Percentiles rank a stretch among this genome's conserved stretches.
phyloP scores from a whole-genome alignment of 2,329 filamentous ascomycete genomes.

The Talaromyces sp. region DNA sequence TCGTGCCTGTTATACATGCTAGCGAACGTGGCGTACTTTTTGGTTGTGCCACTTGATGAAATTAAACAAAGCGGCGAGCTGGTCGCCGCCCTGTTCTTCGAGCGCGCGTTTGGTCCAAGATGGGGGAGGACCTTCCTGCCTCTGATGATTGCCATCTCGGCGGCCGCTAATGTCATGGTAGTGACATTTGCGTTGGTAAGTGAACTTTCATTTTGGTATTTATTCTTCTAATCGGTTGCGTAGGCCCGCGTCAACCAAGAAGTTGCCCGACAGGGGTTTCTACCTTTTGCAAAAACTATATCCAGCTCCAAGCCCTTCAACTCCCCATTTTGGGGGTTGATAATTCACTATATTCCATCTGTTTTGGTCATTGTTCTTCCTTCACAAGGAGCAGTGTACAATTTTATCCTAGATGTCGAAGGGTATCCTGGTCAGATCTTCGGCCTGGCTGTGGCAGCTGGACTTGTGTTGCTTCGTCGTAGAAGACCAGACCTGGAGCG shows the following conservation, averaged over 20 bases:
- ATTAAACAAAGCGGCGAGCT: constrained; percentile 64
- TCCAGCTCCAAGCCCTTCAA: constrained; percentile 65
- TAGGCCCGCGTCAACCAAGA: constrained; percentile 68
- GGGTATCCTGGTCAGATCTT: constrained; percentile 64
- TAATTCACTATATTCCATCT: constrained; percentile 67
- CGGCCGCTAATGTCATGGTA: constrained; percentile 69
- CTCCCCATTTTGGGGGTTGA: constrained; percentile 63
- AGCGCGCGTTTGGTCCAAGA: constrained; percentile 57
- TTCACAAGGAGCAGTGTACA: constrained; percentile 63
- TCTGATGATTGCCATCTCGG: constrained; percentile 63
- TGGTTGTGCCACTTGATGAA: constrained; percentile 64
- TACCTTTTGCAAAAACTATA: constrained; percentile 59
- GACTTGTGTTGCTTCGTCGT: constrained; percentile 59
- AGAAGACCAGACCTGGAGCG: constrained; percentile 58
- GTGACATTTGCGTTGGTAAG: constrained; percentile 64
- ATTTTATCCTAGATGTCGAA: constrained; percentile 69
- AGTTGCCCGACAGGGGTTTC: constrained; percentile 66
- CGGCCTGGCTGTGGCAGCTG: constrained; percentile 54
- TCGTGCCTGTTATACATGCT: constrained; percentile 64
- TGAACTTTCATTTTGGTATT: constrained; percentile 4
- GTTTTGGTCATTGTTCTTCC: constrained; percentile 63
- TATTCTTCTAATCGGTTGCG: neutral
- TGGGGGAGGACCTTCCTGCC: constrained; percentile 59
- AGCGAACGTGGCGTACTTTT: constrained; percentile 61
- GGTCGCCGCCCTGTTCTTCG: constrained; percentile 65